Evolutionary conservation across 2,329 filamentous ascomycete species (phyloP), one percentile per base, ranked within the genome.

Genomic region (Penicillium sp.): DNA sequence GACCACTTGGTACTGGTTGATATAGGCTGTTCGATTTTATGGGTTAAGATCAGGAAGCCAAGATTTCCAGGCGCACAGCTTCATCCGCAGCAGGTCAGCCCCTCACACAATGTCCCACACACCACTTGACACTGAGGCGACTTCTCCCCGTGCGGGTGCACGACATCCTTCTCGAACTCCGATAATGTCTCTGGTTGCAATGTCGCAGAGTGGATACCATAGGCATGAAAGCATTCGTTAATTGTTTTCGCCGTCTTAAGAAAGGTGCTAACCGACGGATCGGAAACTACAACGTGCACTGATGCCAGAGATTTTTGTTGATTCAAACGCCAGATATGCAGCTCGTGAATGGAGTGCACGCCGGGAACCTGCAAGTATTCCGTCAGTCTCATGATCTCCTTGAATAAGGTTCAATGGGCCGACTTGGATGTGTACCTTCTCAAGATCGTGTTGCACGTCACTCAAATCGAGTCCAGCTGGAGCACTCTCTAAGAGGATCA

Each of bases 261-360:
- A 67, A 90, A 90, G 48, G 76, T 75, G 33, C 76, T 69, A 23
- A 89, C 71, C 8, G 80, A 79, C 49, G 80, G 76, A 57, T 85
- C 81, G 1, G 81, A 79, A 15, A 90, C 81, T 0, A 87, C 79
- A 1, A 92, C 75, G 66, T 90, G 88, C 1, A 85, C 88, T 1
- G 86, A 86, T 7, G 89, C 89, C 45, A 91, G 79, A 4, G 83
- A 78, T 65, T 89, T 90, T 49, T 79, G 79, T 72, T 92, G 87
- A 66, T 88, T 85, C 3, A 92, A 78, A 2, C 85, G 81, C 88
- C 89, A 92, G 58, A 90, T 82, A 62, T 90, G 88, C 15, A 92
- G 77, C 62, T 91, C 87, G 60, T 90, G 87, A 14, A 91, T 80
- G 0, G 85, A 85, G 20, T 83, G 69, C 18, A 91, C 80, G 0